Percentiles rank a stretch among this genome's conserved stretches.
These are phyloP conservation scores for Geotrichum histeridarum DNA, from an alignment of 1,139 yeast species.

Conservation along the genomic window DNA sequence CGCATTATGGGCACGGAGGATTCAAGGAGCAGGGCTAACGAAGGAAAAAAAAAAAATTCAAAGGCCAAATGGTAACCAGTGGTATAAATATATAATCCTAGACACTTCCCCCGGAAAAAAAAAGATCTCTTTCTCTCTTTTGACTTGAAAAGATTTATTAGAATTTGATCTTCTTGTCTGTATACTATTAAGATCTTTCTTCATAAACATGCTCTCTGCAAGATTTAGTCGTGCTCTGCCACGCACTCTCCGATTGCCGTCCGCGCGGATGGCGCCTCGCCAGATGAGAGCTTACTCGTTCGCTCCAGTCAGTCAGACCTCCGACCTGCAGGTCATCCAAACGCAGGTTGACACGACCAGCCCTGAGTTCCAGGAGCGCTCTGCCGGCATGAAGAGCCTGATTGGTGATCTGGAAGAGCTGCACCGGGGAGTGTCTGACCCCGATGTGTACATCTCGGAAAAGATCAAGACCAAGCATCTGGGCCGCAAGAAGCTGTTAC, in stretches of 20 bases:
- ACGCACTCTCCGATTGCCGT: not conserved
- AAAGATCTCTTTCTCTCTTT: no score
- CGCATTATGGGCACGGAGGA: no score
- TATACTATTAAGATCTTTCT: not conserved
- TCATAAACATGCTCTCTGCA: slow-evolving; percentile 1
- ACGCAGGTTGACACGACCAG: slow-evolving; percentile 30
- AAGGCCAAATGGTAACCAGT: no score
- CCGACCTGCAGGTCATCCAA: slow-evolving; percentile 25
- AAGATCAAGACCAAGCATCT: slow-evolving; percentile 39
- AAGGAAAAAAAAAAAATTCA: no score
- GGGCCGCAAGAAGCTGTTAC: slow-evolving; percentile 34
- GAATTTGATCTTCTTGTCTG: not conserved
- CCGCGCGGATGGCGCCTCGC: slow-evolving; percentile 1
- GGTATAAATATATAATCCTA: no score
- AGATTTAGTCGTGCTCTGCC: not conserved
- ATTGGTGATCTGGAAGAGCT: slow-evolving; percentile 24
- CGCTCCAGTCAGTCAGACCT: slow-evolving; percentile 21
- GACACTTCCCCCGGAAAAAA: no score
- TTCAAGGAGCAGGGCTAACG: no score
- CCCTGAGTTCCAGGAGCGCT: slow-evolving; percentile 29
- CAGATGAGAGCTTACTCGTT: slow-evolving; percentile 14
- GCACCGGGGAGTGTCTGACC: slow-evolving; percentile 26
- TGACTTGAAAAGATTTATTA: no score
- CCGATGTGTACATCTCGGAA: slow-evolving; percentile 30
- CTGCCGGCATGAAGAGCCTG: slow-evolving; percentile 26